These are phyloP conservation scores for Collariella sp. DNA, from an alignment of 495 filamentous ascomycete species.

Conservation along the genomic window DNA sequence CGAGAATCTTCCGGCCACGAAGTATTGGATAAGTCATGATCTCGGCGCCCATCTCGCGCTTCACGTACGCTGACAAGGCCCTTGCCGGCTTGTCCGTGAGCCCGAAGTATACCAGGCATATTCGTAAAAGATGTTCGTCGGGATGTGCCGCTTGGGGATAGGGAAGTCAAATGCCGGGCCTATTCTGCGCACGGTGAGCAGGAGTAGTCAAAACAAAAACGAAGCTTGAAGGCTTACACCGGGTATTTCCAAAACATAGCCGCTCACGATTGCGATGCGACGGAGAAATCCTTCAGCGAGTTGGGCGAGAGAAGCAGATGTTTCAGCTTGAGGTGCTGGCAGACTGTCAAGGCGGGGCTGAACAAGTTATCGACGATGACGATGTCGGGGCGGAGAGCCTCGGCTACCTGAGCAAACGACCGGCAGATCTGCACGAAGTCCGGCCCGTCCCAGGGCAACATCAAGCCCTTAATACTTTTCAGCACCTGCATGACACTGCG, in stretches of 20 bases:
- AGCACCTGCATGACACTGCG: background rate
- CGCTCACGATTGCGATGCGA: constrained; percentile 21
- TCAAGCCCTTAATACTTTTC: background rate
- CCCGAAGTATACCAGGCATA: background rate
- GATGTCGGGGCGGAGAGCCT: constrained; percentile 32
- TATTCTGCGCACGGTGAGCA: constrained; percentile 2
- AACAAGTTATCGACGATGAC: constrained; percentile 42
- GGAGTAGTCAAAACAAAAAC: background rate
- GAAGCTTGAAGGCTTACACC: constrained; percentile 27
- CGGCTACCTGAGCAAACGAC: constrained; percentile 34
- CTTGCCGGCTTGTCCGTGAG: background rate
- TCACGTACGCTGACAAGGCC: background rate
- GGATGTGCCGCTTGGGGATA: constrained; percentile 26
- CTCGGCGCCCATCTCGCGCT: background rate
- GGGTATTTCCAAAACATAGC: constrained; percentile 22
- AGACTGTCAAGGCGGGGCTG: constrained; percentile 38
- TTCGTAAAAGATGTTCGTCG: constrained; percentile 35
- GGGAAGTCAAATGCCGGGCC: constrained; percentile 3
- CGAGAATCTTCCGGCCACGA: constrained; percentile 13
- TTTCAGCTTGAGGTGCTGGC: constrained; percentile 23
- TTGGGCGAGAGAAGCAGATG: constrained; percentile 30
- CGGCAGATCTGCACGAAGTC: constrained; percentile 38
- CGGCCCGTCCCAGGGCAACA: constrained; percentile 29
- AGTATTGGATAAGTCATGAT: background rate
- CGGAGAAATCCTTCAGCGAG: constrained; percentile 26